phyloP scores from a whole-genome alignment of 2,329 filamentous ascomycete genomes.

The Metarhizium rileyi region DNA sequence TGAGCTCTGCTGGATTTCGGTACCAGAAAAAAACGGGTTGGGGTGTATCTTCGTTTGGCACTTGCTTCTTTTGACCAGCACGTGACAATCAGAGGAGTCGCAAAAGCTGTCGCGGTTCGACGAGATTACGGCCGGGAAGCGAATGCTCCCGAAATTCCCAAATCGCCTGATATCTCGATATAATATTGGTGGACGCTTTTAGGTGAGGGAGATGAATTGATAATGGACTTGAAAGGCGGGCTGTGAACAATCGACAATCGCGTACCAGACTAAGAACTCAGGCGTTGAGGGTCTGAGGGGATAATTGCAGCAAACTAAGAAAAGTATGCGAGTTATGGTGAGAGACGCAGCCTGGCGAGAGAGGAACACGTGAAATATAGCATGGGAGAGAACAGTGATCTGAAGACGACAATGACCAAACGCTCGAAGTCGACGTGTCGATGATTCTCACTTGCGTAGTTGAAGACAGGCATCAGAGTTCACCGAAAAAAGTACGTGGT shows the following conservation, averaged over 20 bases:
- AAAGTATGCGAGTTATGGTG: too few species aligned
- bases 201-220: not conserved
- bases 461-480: too few species aligned
- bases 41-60: not conserved
- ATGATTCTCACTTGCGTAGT: not conserved
- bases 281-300: not conserved
- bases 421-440: too few species aligned
- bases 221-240: not conserved
- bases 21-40: too few species aligned
- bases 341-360: not conserved
- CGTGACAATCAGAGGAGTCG: too few species aligned
- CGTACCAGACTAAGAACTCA: too few species aligned
- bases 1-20: too few species aligned
- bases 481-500: not conserved
- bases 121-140: not conserved
- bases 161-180: not conserved
- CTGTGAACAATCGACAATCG: not conserved
- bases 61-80: too few species aligned
- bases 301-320: not conserved
- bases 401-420: not conserved
- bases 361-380: not conserved
- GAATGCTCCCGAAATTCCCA: not conserved
- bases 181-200: not conserved
- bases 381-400: not conserved
- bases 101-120: too few species aligned